These are phyloP conservation scores for Kwoniella sp. DNA, from an alignment of 768 basidiomycete species.

Conservation along the genomic window DNA sequence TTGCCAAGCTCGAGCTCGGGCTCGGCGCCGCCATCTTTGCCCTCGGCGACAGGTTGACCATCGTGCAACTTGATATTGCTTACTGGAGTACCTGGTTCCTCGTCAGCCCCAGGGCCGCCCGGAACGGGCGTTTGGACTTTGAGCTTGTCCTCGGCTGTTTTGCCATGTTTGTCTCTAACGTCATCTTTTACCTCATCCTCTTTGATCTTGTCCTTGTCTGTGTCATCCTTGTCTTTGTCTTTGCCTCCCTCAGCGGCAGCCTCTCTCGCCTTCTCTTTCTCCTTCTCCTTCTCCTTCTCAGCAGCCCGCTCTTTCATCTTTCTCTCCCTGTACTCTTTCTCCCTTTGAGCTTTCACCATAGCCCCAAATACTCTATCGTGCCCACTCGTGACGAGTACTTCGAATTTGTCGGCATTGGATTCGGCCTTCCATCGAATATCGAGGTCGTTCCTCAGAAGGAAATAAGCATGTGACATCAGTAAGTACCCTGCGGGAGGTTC, in stretches of 20 bases:
- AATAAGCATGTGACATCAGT: conserved; percentile 34
- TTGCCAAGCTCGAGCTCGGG: too few relatives aligned
- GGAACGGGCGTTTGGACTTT: not conserved
- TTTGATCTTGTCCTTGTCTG: conserved; percentile 7
- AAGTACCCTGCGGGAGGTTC: conserved; percentile 26
- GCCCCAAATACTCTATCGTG: conserved; percentile 47
- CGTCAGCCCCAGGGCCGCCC: not conserved
- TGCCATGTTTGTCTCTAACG: not conserved
- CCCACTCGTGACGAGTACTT: conserved; percentile 34
- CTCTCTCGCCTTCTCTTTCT: conserved; percentile 15
- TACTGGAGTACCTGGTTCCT: conserved; percentile 9
- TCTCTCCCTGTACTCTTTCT: conserved; percentile 42
- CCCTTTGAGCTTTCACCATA: conserved; percentile 46
- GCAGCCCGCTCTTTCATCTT: conserved; percentile 37
- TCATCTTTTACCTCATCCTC: conserved; percentile 5
- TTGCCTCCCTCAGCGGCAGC: conserved; percentile 3
- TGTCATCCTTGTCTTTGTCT: not conserved
- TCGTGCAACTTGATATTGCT: conserved; percentile 31
- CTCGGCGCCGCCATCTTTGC: not conserved
- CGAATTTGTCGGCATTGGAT: conserved; percentile 33
- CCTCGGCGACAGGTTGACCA: conserved; percentile 17
- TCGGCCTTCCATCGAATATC: conserved; percentile 39
- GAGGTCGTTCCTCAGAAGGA: conserved; percentile 37
- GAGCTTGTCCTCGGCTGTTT: conserved; percentile 3
- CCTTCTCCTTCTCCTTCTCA: conserved; percentile 23